Evolutionary conservation across 306 rosid genomes (phyloP).

Genomic region (Vigna mungo): DNA sequence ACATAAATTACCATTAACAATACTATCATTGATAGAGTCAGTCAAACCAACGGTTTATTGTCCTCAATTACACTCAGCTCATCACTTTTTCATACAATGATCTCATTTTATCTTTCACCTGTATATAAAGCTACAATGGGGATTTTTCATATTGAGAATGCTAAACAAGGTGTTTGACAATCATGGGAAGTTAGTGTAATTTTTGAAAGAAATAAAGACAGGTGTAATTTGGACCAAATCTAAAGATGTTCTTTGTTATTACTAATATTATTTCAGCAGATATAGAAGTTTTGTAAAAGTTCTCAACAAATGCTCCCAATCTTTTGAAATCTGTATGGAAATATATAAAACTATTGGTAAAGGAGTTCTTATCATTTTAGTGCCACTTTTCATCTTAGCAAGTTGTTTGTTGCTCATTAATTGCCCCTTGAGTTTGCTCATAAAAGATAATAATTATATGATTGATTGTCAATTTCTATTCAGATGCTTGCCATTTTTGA

Average conservation of each 20-base stretch:
- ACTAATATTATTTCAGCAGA: neutral
- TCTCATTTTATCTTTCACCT: neutral
- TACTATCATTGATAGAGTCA: conserved; percentile 12
- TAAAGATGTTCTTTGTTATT: conserved; percentile 3
- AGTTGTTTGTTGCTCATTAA: conserved; percentile 26
- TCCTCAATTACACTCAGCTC: neutral
- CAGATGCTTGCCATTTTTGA: neutral
- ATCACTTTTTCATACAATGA: conserved; percentile 4
- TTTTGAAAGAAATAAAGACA: neutral
- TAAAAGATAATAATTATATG: conserved; percentile 11
- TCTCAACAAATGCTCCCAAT: conserved; percentile 1
- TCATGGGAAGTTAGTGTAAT: neutral
- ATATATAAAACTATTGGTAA: conserved; percentile 3
- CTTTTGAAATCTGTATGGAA: conserved; percentile 16
- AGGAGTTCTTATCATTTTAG: neutral
- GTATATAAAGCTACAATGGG: neutral
- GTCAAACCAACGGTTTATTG: neutral
- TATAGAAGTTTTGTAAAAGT: conserved; percentile 1
- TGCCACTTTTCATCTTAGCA: conserved; percentile 3
- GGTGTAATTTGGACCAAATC: neutral
- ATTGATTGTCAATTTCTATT: conserved; percentile 19
- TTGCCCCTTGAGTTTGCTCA: conserved; percentile 3
- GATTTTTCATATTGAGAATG: neutral
- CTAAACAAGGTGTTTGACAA: neutral
- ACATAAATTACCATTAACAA: neutral